Base-by-base conservation (phyloP, 805 yeast species). In the Metschnikowia proteae region DNA sequence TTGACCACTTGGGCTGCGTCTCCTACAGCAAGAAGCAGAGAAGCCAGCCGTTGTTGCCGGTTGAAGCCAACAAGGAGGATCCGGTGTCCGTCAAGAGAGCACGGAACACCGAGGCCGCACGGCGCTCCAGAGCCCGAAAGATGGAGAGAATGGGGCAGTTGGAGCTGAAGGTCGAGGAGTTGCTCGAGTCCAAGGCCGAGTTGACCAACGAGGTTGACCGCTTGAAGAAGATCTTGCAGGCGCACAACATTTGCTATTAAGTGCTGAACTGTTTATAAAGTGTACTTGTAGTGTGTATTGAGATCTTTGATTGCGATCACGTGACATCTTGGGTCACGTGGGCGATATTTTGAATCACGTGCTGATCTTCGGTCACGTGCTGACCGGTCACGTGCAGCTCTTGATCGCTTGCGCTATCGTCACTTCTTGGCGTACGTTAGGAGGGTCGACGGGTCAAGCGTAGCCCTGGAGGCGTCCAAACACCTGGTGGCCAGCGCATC, bases 61-160 rank as follows among this genome's bases (percentile, higher is more conserved):
- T 90, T 48, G 78, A 79, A 41, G 53, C 73, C 39, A 75, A 80
- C 30, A 31, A 46, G 22, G 69, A 65, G 43, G 96, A 90, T 66
- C 80, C 84, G n/a, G 79, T 78, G 49, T 80, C 88, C 40, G 66
- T 86, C 60, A 92, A 92, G 74, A 84, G 98, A 65, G 98, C 98
- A 6, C 84, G 92, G 69, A 92, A 94, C 78, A 92, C 92, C n/a
- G 96, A 90, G 65, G 97, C 98, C 57, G 97, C 97, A 6, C 83
- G 97, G 68, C 81, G 97, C 63, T 89, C 96, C 27, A 78, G 97
- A 62, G 97, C 97, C 25, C 82, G 96, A 66, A 89, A 91, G 69
- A 83, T 86, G 83, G 87, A 87, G 66, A 81, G 96, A 67, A 86
- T 91, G 88, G 60, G 69, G 51, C 92, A 88, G 65, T 74, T 91